Evolutionary conservation across 305 asterid genomes (phyloP), one percentile per base, ranked within the genome.

Genomic region (Coffea humblotiana): DNA sequence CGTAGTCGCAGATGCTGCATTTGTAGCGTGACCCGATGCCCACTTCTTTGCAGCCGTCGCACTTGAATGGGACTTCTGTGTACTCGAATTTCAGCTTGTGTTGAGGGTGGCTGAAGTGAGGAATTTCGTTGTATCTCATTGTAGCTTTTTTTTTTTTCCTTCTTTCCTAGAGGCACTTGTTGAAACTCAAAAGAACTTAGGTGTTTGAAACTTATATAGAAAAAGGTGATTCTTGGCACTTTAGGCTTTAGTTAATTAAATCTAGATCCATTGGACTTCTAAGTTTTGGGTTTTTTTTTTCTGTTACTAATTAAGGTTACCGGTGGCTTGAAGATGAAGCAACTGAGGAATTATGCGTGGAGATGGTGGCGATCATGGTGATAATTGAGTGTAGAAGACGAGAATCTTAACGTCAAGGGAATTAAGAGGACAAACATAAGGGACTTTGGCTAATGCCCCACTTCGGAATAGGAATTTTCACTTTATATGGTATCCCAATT

Each of bases 1-100:
- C 98, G 19, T 83, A 94, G 88, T 92, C 90, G 85, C 99, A 94
- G n/a, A 81, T 78, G 72, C 72, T 47, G 81, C 99, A 96, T 76
- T 87, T 88, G 88, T 90, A 96, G 9, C 86, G 89, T 0, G 99
- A 92, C 1, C 99, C 99, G 72, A 96, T 94, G 2, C 99, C 99
- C 25, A 88, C 92, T 79, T 94, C 98, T 71, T 91, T 94, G 91
- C 98, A 96, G 27, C 99, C 99, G 89, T 92, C 99, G 86, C 99
- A 96, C 77, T 91, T 92, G 91, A 96, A 96, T 13, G 98, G 99
- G 4, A 83, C 80, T 83, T 92, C 92, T 64, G 94, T 81, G 92
- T 90, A 84, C 8, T 91, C 97, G 79, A 74, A 87, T 61, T 88
- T 87, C 51, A 96, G 93, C 86, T 78, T 89, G 94, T 96, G 97